phyloP scores from a whole-genome alignment of 2,329 filamentous ascomycete genomes.

The Paraphaeosphaeria minitans region DNA sequence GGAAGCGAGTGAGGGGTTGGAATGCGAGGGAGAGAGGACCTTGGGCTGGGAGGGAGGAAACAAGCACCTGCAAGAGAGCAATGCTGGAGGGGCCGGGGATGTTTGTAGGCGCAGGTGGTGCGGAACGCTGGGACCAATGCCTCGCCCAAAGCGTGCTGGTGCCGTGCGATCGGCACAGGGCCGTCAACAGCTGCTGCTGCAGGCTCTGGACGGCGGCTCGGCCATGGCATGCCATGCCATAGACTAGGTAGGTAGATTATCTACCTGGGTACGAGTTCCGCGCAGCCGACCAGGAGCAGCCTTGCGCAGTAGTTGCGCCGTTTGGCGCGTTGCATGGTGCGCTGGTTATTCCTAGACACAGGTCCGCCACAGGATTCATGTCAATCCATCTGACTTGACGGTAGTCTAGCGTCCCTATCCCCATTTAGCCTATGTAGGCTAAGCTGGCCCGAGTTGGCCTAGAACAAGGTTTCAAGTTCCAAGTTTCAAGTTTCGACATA shows the following conservation, averaged over 20 bases:
- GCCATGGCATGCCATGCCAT: constrained; percentile 6
- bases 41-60: constrained; percentile 5
- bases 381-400: no score
- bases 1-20: constrained; percentile 12
- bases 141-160: constrained; percentile 8
- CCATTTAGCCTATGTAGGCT: no score
- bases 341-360: constrained; percentile 11
- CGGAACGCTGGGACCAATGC: constrained; percentile 8
- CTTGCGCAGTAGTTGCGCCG: background rate
- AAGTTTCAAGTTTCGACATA: no score
- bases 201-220: background rate
- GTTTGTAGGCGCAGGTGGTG: constrained; percentile 28
- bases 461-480: no score
- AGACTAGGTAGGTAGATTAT: no score
- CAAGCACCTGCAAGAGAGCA: constrained; percentile 23
- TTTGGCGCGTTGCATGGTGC: constrained; percentile 1
- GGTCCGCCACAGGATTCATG: no score
- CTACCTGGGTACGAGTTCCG: no score
- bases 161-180: constrained; percentile 7
- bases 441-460: no score
- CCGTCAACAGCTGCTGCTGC: constrained; percentile 1
- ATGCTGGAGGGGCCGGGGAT: constrained; percentile 21
- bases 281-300: constrained; percentile 2
- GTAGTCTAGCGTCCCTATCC: no score
- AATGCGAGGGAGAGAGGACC: constrained; percentile 19